phyloP scores from a whole-genome alignment of 345 rosid species.

The Linum tenue region DNA sequence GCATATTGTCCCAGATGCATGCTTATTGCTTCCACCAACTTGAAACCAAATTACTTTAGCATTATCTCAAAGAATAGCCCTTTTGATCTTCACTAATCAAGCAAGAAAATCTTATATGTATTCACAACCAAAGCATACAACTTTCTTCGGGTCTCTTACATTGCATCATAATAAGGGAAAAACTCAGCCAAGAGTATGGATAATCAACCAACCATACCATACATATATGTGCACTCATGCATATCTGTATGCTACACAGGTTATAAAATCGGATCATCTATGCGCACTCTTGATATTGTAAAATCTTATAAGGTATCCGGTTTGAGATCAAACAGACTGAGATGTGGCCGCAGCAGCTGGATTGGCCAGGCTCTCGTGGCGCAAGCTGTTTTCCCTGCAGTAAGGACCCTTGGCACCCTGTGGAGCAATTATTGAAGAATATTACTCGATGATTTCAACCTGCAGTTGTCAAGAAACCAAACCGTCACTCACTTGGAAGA shows the following conservation, averaged over 20 bases:
- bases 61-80: too few relatives aligned
- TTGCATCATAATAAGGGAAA: background rate
- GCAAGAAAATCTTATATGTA: too few relatives aligned
- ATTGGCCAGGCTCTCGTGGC: slow-evolving; percentile 32
- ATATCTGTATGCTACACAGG: too few relatives aligned
- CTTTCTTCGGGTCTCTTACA: background rate
- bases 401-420: slow-evolving; percentile 81
- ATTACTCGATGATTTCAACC: background rate
- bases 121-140: background rate
- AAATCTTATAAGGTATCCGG: background rate
- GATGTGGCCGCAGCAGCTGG: background rate
- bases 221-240: too few relatives aligned
- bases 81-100: too few relatives aligned
- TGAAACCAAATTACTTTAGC: too few relatives aligned
- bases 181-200: background rate
- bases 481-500: slow-evolving; percentile 60
- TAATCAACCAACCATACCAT: too few relatives aligned
- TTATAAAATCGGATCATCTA: background rate
- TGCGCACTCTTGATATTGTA: background rate
- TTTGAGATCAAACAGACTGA: background rate
- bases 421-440: slow-evolving; percentile 8
- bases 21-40: too few relatives aligned
- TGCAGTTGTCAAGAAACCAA: slow-evolving; percentile 4
- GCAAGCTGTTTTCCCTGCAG: slow-evolving; percentile 69
- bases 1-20: too few relatives aligned